Percentiles rank a stretch among this genome's conserved stretches.
These are phyloP conservation scores for Bromus sterilis DNA, from an alignment of 176 grass and related monocot genomes.

Conservation along the genomic window DNA sequence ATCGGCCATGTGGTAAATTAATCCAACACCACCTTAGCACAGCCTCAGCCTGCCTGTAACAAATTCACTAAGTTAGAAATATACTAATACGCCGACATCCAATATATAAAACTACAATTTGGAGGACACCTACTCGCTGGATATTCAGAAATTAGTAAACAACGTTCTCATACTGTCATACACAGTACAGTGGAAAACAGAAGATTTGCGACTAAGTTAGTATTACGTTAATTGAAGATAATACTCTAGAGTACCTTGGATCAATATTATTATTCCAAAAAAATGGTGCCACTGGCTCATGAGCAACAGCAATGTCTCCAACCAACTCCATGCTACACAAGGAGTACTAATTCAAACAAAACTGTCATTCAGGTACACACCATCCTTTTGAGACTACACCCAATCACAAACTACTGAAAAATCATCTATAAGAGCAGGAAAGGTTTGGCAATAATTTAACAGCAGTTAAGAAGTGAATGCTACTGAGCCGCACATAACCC, in stretches of 20 bases:
- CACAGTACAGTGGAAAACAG: neutral
- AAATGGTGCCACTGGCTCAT: neutral
- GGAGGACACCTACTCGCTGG: neutral
- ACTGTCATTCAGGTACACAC: neutral
- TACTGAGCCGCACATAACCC: no score
- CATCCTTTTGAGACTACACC: no score
- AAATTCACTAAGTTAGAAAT: slow-evolving; percentile 7
- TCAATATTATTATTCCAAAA: neutral
- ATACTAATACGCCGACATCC: neutral
- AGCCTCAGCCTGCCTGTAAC: slow-evolving; percentile 16
- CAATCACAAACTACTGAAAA: neutral
- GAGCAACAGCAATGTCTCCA: neutral
- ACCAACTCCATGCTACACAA: neutral
- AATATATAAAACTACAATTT: neutral
- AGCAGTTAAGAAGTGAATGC: no score
- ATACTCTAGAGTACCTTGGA: neutral
- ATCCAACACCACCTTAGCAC: neutral
- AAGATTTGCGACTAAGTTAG: neutral
- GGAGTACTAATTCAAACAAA: neutral
- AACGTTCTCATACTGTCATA: neutral
- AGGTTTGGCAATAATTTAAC: no score
- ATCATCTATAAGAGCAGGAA: no score
- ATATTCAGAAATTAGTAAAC: neutral
- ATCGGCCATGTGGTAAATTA: neutral
- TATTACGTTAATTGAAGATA: neutral